A percentile compares a stretch with the other conserved stretches of the same genome.
phyloP scores from a whole-genome alignment of 768 basidiomycete genomes.

The Tremella mesenterica region DNA sequence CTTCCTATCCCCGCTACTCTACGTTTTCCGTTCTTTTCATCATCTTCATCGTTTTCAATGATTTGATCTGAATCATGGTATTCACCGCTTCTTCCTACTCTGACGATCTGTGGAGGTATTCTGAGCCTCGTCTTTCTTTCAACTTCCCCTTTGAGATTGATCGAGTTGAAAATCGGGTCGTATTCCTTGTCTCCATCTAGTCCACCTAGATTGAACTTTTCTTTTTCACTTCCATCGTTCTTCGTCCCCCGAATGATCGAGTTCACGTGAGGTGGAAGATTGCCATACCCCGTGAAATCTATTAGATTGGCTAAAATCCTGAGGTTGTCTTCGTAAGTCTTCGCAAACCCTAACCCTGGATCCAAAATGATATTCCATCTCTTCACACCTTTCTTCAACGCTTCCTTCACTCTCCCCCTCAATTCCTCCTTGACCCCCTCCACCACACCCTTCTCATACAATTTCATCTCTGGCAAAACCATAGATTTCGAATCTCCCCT shows the following conservation, averaged over 20 bases:
- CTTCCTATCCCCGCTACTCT: too few species aligned
- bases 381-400: conserved; percentile 56
- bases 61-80: too few species aligned
- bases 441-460: conserved; percentile 50
- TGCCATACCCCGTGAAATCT: conserved; percentile 49
- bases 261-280: neutral
- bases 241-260: conserved; percentile 2
- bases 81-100: too few species aligned
- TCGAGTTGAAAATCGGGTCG: neutral
- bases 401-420: conserved; percentile 43
- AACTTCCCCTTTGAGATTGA: too few species aligned
- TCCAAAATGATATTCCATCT: conserved; percentile 85
- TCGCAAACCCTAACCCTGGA: conserved; percentile 92
- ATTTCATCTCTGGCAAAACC: conserved; percentile 52
- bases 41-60: too few species aligned
- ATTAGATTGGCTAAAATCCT: conserved; percentile 54
- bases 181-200: neutral
- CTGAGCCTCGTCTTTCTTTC: too few species aligned
- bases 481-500: conserved; percentile 68
- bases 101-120: too few species aligned
- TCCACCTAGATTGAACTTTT: too few species aligned
- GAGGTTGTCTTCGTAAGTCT: conserved; percentile 65
- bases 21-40: too few species aligned
- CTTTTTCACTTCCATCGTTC: too few species aligned
- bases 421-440: conserved; percentile 65